phyloP scores from a whole-genome alignment of 2,329 filamentous ascomycete genomes.

The Cadophora malorum region DNA sequence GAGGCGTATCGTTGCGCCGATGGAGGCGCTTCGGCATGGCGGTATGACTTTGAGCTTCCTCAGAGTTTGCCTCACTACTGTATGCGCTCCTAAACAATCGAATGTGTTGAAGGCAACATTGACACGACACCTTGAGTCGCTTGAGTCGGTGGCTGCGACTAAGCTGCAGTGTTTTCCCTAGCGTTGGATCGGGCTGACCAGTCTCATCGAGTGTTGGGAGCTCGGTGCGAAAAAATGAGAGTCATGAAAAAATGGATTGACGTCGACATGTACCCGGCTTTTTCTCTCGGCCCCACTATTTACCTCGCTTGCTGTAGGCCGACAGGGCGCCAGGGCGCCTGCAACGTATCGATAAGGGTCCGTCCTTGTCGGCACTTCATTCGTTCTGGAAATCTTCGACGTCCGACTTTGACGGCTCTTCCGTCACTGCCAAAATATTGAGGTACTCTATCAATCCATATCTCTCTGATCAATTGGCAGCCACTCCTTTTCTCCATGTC shows the following conservation, averaged over 20 bases:
- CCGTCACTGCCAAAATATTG: background rate
- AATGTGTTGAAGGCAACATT: background rate
- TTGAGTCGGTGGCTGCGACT: background rate
- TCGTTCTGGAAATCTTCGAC: constrained; percentile 2
- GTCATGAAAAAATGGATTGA: constrained; percentile 11
- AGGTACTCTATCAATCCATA: background rate
- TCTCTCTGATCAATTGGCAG: background rate
- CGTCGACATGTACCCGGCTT: background rate
- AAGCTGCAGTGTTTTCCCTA: constrained; percentile 8
- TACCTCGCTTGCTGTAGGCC: constrained; percentile 2
- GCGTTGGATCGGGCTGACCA: constrained; percentile 4
- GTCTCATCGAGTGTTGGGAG: constrained; percentile 4
- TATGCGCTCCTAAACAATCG: background rate
- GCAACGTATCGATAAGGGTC: background rate
- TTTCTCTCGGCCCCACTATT: constrained; percentile 10
- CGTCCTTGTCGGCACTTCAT: background rate
- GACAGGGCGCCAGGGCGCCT: background rate
- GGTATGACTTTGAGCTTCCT: background rate
- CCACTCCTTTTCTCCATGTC: too few relatives aligned
- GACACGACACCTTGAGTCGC: background rate
- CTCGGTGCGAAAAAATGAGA: background rate
- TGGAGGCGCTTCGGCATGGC: background rate
- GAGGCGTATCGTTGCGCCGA: background rate
- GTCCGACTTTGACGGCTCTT: background rate
- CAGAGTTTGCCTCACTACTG: background rate